Base-by-base conservation (phyloP, 768 basidiomycete species). In the Lentinus brumalis region DNA sequence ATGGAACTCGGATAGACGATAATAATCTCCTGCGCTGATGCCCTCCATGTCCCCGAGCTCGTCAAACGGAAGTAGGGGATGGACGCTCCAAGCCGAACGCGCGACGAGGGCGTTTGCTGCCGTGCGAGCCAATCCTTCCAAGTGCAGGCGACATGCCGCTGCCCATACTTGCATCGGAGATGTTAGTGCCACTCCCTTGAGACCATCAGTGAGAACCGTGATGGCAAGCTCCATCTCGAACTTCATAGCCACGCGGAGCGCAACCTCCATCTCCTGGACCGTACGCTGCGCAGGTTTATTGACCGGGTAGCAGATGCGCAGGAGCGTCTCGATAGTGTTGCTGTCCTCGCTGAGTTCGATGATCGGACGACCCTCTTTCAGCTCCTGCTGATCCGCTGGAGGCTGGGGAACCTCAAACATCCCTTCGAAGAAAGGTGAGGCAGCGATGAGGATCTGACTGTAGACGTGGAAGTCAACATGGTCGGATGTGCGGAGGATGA, bases 401-500 rank as follows among this genome's bases (percentile, higher is more conserved):
- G 82, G 77, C 40, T 74, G 72, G 31, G 83, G 84, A 39, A 86
- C 71, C 8, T 77, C 75, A 64, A 87, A 82, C 74, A 84, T 79
- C 61, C 78, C 76, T 55, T 75, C 75, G 66, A 86, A 87, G 68
- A 86, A 81, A 5, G 84, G 77, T 14, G 85, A 87, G 1, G 84
- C 79, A 35, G 83, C 71, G n/a, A 82, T 78, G 35, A 87, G 74
- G 53, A 86, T 73, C 40, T 81, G 68, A 63, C 80, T 83, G 77
- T 79, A 81, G 45, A 81, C 78, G 59, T 78, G 78, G 69, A 83
- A 85, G 53, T 76, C 74, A 62, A 78, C 72, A 35, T 70, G 67
- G 64, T 86, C 86, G 50, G 81, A 80, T 9, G 83, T 81, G 57
- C 82, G 78, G 39, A 87, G 75, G 53, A 86, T 78, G 54, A 85